These are phyloP conservation scores for Boletus vermiculosoides DNA, from an alignment of 768 basidiomycete genomes.

Conservation along the genomic window DNA sequence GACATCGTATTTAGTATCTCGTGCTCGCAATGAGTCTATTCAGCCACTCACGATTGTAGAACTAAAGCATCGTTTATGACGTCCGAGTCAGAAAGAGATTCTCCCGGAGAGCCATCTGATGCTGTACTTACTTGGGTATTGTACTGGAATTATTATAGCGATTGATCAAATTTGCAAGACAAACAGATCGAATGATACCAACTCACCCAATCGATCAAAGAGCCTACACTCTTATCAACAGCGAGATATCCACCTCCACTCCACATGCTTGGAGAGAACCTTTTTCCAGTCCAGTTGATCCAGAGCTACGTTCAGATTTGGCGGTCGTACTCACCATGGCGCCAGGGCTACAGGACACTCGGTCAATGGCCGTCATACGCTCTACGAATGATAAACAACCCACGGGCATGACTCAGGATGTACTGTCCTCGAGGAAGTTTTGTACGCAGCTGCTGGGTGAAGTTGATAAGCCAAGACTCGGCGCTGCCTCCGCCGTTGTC, in stretches of 20 bases:
- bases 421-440: conserved; percentile 33
- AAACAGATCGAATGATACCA: not conserved
- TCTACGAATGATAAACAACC: not conserved
- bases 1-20: not conserved
- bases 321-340: conserved; percentile 14
- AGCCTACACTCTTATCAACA: conserved; percentile 37
- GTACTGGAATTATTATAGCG: conserved; percentile 3
- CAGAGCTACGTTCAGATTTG: not conserved
- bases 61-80: conserved; percentile 9
- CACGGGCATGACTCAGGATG: conserved; percentile 37
- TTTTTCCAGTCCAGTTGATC: not conserved
- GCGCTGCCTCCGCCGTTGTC: conserved; percentile 36
- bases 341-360: conserved; percentile 11
- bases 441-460: conserved; percentile 31
- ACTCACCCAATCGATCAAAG: conserved; percentile 45
- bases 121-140: conserved; percentile 38
- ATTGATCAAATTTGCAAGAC: not conserved
- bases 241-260: conserved; percentile 36
- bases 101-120: too few species aligned
- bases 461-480: conserved; percentile 35
- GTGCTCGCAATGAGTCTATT: not conserved
- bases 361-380: not conserved
- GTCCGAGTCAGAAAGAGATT: not conserved
- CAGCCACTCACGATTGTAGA: conserved; percentile 27
- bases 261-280: conserved; percentile 23